A percentile compares a stretch with the other conserved stretches of the same genome.
Evolutionary conservation across 2,329 filamentous ascomycete species (phyloP).

Genomic region (Didymella arachidicola): DNA sequence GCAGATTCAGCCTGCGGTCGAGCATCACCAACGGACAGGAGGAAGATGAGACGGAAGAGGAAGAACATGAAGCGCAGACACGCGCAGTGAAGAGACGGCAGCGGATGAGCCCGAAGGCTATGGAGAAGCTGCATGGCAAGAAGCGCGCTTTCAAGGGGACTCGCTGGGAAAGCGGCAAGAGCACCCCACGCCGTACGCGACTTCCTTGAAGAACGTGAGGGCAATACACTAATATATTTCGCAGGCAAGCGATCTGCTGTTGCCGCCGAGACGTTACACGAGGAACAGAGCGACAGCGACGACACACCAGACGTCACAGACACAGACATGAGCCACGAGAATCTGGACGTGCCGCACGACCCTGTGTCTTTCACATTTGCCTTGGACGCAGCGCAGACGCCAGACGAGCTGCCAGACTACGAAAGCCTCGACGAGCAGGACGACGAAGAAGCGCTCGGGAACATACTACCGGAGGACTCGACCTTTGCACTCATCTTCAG

Average conservation of each 20-base stretch:
- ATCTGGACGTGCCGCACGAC: slow-evolving; percentile 4
- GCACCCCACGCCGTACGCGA: slow-evolving; percentile 44
- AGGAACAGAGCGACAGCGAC: slow-evolving; percentile 18
- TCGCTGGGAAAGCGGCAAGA: slow-evolving; percentile 49
- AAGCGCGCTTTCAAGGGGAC: slow-evolving; percentile 47
- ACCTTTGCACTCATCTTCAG: slow-evolving; percentile 35
- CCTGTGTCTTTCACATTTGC: slow-evolving; percentile 30
- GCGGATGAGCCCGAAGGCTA: slow-evolving; percentile 46
- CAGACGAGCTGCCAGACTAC: slow-evolving; percentile 15
- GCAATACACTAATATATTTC: slow-evolving; percentile 22
- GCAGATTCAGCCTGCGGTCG: slow-evolving; percentile 50
- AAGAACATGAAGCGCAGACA: slow-evolving; percentile 45
- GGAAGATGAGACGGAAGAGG: slow-evolving; percentile 31
- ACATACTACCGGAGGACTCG: slow-evolving; percentile 25
- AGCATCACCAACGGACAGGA: slow-evolving; percentile 27
- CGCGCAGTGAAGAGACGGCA: slow-evolving; percentile 57
- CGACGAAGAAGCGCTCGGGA: slow-evolving; percentile 6
- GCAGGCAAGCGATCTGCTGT: slow-evolving; percentile 38
- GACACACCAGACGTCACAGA: slow-evolving; percentile 26
- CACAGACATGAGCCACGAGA: slow-evolving; percentile 24
- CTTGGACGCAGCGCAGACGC: slow-evolving; percentile 22
- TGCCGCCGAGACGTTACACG: slow-evolving; percentile 10
- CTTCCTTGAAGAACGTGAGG: background rate
- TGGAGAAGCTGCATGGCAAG: slow-evolving; percentile 41
- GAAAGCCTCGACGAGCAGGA: slow-evolving; percentile 21